phyloP scores from a whole-genome alignment of 345 rosid species.

The Populus davidiana region DNA sequence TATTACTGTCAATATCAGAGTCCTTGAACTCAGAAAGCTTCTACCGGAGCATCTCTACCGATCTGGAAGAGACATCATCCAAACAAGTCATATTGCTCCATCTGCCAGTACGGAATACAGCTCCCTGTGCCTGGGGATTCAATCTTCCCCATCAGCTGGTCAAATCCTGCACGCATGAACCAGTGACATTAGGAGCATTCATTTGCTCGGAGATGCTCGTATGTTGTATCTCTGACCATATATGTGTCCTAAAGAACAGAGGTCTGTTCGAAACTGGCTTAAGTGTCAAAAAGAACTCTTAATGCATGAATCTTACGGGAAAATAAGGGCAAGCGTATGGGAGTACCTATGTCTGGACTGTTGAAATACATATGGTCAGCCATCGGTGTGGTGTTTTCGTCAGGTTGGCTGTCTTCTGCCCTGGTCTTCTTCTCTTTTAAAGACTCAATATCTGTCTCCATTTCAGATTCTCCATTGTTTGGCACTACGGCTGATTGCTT shows the following conservation, averaged over 20 bases:
- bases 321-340: background rate
- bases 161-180: slow-evolving; percentile 42
- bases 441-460: slow-evolving; percentile 25
- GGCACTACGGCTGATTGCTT: slow-evolving; percentile 34
- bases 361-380: slow-evolving; percentile 10
- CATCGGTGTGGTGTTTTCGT: background rate
- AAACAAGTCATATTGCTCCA: slow-evolving; percentile 17
- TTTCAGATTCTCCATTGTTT: slow-evolving; percentile 16
- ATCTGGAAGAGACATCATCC: slow-evolving; percentile 13
- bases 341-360: slow-evolving; percentile 16
- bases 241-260: background rate
- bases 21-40: background rate
- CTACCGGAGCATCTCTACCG: background rate
- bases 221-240: no score
- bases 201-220: background rate
- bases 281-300: background rate
- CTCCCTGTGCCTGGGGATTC: slow-evolving; percentile 26
- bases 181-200: background rate
- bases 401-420: slow-evolving; percentile 22
- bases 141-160: slow-evolving; percentile 42
- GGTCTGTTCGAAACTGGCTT: background rate
- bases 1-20: background rate
- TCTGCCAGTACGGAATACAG: slow-evolving; percentile 21
- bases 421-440: slow-evolving; percentile 36
- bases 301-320: background rate